phyloP scores from a whole-genome alignment of 306 rosid genomes.

The Medicago lupulina region DNA sequence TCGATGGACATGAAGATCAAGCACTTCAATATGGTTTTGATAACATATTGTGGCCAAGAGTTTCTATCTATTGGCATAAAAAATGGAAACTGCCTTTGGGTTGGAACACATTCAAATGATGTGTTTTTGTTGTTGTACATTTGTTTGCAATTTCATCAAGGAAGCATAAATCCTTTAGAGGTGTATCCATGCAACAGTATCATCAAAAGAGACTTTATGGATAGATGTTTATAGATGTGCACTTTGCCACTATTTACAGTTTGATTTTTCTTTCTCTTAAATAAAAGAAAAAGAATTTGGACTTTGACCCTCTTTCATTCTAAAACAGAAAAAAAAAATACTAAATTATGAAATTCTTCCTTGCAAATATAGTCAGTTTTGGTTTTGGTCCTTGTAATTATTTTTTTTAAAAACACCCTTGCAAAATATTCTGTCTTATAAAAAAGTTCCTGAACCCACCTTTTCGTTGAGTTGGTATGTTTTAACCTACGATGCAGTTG shows the following conservation, averaged over 20 bases:
- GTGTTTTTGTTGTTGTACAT: not conserved
- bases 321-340: too few relatives aligned
- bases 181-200: not conserved
- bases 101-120: conserved; percentile 18
- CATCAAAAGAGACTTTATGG: not conserved
- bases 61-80: conserved; percentile 91
- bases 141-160: not conserved
- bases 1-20: conserved; percentile 74
- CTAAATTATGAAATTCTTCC: too few relatives aligned
- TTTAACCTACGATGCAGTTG: too few relatives aligned
- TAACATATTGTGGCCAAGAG: conserved; percentile 83
- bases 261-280: too few relatives aligned
- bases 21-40: conserved; percentile 71
- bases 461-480: too few relatives aligned
- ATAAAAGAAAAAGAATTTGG: too few relatives aligned
- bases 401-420: too few relatives aligned
- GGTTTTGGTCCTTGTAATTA: too few relatives aligned
- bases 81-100: conserved; percentile 81
- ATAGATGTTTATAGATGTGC: not conserved
- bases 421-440: too few relatives aligned
- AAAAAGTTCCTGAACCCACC: too few relatives aligned
- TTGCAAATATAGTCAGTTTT: too few relatives aligned
- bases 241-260: not conserved
- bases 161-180: not conserved
- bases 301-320: too few relatives aligned